Evolutionary conservation across 108 stramenopile genomes (phyloP).

Genomic region (Nannochloropsis gaditana): DNA sequence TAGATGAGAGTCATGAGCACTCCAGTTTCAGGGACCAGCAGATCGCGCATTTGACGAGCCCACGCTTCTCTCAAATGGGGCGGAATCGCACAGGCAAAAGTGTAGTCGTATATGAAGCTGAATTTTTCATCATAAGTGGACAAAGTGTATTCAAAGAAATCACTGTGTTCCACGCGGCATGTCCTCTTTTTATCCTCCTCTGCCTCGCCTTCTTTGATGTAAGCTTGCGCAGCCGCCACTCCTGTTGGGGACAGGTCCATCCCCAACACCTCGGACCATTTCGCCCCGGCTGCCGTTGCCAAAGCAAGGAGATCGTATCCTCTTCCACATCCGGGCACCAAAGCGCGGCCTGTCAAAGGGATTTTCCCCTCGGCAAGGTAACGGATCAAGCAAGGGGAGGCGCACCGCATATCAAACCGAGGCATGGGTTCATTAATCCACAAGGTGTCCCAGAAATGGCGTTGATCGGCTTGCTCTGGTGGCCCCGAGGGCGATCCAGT

Average conservation of each 20-base stretch:
- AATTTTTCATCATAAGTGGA: not conserved
- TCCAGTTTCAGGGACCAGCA: not conserved
- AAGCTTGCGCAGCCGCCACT: not conserved
- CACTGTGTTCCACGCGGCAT: not conserved
- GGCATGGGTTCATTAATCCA: not conserved
- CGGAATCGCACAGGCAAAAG: not conserved
- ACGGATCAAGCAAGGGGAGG: not conserved
- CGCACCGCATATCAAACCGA: not conserved
- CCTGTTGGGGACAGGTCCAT: not conserved
- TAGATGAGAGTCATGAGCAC: constrained; percentile 4
- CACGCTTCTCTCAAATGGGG: not conserved
- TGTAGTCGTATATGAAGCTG: constrained; percentile 18
- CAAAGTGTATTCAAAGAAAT: not conserved
- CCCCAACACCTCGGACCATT: not conserved
- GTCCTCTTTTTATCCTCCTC: not conserved
- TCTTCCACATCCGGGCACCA: not conserved
- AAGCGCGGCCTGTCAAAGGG: constrained; percentile 4
- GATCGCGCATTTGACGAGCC: not conserved
- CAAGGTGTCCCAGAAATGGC: not conserved
- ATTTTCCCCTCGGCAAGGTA: not conserved
- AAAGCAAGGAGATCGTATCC: not conserved
- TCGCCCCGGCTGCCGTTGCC: not conserved
- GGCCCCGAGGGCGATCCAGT: not conserved
- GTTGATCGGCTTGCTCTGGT: not conserved
- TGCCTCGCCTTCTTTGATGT: not conserved